Evolutionary conservation across 2,329 filamentous ascomycete genomes (phyloP), one percentile per base, ranked within the genome.

Genomic region (Neopestalotiopsis clavispora): DNA sequence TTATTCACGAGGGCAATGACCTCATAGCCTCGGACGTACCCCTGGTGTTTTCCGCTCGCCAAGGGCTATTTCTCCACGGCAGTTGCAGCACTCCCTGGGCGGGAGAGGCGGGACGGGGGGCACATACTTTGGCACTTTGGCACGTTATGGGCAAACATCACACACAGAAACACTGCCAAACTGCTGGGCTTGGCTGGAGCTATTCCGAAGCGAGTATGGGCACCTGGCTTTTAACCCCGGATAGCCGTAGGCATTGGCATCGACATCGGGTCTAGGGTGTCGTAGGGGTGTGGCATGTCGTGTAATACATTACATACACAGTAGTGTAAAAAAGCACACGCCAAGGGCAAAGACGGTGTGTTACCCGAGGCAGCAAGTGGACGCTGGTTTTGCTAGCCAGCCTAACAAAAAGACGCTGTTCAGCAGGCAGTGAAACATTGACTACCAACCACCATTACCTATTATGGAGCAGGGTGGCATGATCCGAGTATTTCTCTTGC

Each of bases 381-480:
- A 52, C 45, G 45, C 45, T 52, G 45, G 3, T 28, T 28, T 28
- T 3, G 3, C 3, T 28, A 28, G 17, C 45, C 45, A 20, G n/a
- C 45, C n/a, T 52, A 52, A 52, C 45, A n/a, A 52, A 52, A 28
- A 28, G 23, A 28, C 23, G 23, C 23, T 28, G 23, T 28, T 28
- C 42, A 45, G 45, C 17, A n/a, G 3, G 45, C 45, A n/a, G 17
- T 52, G 45, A 52, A 52, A 52, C 45, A 52, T 52, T 52, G 45
- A 20, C 45, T 52, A 38, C 34, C 34, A 38, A 38, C 34, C 34
- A 38, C 34, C 30, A 56, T 23, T 56, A 56, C 17, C 49, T 56
- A 59, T 20, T 30, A 20, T 61, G 59, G 28, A 61, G 59, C 59
- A 61, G 28, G 23, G n/a, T 34, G 28, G 59, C 59, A 61, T 38